These are phyloP conservation scores for Tephrocybe sp. DNA, from an alignment of 768 basidiomycete species.

Conservation along the genomic window DNA sequence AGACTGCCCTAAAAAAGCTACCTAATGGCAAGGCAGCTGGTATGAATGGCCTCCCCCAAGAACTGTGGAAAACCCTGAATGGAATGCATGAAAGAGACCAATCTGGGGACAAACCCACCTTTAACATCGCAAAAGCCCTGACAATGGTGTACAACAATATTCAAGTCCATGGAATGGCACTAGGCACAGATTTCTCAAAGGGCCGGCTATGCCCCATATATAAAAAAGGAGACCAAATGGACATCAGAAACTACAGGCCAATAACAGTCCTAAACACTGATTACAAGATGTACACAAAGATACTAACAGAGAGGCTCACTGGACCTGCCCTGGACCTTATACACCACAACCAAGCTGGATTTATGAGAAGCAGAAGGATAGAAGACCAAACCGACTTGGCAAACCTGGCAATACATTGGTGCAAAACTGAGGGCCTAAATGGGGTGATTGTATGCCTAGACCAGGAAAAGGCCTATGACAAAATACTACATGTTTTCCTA, in stretches of 20 bases:
- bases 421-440: background rate
- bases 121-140: background rate
- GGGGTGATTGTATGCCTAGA: constrained; percentile 2
- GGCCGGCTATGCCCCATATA: constrained; percentile 13
- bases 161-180: background rate
- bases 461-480: constrained; percentile 4
- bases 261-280: constrained; percentile 5
- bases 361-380: constrained; percentile 6
- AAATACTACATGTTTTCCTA: constrained; percentile 6
- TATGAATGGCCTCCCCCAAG: constrained; percentile 24
- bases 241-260: constrained; percentile 1
- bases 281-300: constrained; percentile 13
- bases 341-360: constrained; percentile 5
- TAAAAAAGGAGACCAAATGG: background rate
- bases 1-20: constrained; percentile 10
- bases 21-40: constrained; percentile 22
- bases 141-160: constrained; percentile 11
- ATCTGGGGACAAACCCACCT: background rate
- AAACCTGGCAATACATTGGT: background rate
- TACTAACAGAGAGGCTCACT: background rate
- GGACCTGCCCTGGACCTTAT: background rate
- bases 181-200: background rate
- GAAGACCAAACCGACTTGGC: constrained; percentile 4
- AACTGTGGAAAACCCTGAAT: constrained; percentile 18
- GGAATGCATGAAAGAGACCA: background rate